Conservation (phyloP, 441 rosid genomes). For the Mallotus repandus region DNA sequence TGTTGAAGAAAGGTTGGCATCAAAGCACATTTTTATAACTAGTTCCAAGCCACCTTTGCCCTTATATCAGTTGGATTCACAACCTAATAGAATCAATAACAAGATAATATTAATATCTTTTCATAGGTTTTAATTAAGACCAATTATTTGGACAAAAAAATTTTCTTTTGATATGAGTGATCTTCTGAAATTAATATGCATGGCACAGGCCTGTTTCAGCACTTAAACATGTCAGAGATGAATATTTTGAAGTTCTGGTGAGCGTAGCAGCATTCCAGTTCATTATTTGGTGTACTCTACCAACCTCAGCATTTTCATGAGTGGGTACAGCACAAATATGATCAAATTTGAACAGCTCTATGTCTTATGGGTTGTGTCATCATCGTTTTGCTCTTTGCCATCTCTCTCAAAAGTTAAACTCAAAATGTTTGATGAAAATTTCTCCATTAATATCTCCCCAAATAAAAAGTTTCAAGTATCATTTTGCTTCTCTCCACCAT, state of each 20-base stretch:
- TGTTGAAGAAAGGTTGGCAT: neutral
- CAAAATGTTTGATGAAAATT: neutral
- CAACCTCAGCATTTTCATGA: neutral
- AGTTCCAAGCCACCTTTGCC: too few species aligned
- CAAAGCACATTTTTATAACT: neutral
- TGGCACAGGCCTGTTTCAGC: neutral
- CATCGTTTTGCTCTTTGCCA: neutral
- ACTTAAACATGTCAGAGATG: neutral
- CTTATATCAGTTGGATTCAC: too few species aligned
- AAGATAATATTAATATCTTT: too few species aligned
- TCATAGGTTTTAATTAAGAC: too few species aligned
- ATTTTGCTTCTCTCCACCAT: neutral
- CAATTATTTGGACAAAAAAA: neutral
- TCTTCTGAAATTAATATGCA: neutral
- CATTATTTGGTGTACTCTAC: neutral
- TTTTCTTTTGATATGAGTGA: neutral
- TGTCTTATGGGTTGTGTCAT: neutral
- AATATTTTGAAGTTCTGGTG: too few species aligned
- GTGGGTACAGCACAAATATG: neutral
- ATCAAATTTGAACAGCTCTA: neutral
- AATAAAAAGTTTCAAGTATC: too few species aligned
- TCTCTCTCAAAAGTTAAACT: neutral
- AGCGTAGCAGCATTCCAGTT: neutral
- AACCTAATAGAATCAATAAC: too few species aligned
- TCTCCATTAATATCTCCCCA: neutral